Evolutionary conservation across 2,329 filamentous ascomycete genomes (phyloP), one percentile per base, ranked within the genome.

Genomic region (Tolypocladium guangdongense): DNA sequence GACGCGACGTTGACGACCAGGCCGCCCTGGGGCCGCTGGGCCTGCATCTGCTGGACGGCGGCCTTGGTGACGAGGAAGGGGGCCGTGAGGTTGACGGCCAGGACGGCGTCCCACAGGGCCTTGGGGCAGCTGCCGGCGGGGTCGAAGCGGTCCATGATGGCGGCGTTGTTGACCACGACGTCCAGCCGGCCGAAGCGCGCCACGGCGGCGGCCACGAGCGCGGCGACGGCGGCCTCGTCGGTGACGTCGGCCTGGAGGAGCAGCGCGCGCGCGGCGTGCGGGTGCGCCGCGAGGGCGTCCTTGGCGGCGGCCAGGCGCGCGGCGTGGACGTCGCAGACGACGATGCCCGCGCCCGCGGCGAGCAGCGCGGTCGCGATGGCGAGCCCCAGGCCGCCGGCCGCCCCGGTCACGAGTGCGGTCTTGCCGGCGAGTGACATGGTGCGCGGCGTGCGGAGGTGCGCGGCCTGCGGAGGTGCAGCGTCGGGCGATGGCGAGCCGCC

Each of bases 91-190:
- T 84, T 84, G 55, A 83, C 67, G 14, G 69, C 71, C 37, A 84
- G 70, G 7, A 83, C 74, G 4, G 68, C 68, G 55, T 82, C 73
- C 79, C 78, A 83, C 2, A 72, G 59, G 1, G 64, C 65, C 54
- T 69, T 68, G 22, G 75, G 68, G 50, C 75, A 63, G 8, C 70
- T 69, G 18, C 74, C 80, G 0, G 75, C 76, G 0, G 78, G 74
- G 45, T 78, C 74, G 58, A 83, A 80, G 32, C 66, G 68, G 60
- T 83, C 81, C 68, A 80, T 77, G 53, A 83, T 70, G 24, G 75
- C 81, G 11, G 79, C 79, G 56, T 78, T 80, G 66, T 82, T 82
- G 60, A 83, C 64, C 6, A 84, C 67, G n/a, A 82, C 68, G 63
- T 84, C 80, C 3, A 68, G 56, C n/a, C 56, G 56, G 47, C 60